Conservation (phyloP, 2,329 filamentous ascomycete genomes). For the Ustulina deusta region DNA sequence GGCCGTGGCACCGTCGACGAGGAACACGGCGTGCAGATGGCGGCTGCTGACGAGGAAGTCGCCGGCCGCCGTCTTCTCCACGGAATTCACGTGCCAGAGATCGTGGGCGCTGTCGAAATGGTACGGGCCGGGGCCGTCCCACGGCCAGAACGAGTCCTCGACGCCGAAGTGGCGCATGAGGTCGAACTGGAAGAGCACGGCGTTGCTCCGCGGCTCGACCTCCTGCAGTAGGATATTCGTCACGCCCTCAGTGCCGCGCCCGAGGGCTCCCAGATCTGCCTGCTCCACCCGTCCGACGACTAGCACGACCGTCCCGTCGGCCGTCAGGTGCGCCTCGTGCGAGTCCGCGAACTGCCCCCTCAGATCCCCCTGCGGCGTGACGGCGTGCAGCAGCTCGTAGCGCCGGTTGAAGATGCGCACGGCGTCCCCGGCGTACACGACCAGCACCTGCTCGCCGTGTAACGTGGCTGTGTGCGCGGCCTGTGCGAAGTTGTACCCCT, state of each 20-base stretch:
- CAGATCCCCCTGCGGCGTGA: conserved; percentile 33
- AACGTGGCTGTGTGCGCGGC: conserved; percentile 25
- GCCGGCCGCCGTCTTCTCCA: conserved; percentile 31
- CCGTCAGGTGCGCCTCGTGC: conserved; percentile 32
- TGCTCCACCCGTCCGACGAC: conserved; percentile 14
- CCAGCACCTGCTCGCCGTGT: conserved; percentile 28
- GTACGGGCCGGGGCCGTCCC: conserved; percentile 21
- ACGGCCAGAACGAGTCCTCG: conserved; percentile 33
- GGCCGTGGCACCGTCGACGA: conserved; percentile 22
- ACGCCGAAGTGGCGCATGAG: conserved; percentile 21
- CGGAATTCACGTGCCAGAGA: conserved; percentile 32
- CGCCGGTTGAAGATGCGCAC: conserved; percentile 34
- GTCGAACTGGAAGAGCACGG: conserved; percentile 32
- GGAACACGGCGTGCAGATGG: conserved; percentile 30
- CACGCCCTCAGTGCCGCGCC: conserved; percentile 10
- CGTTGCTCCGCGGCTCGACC: conserved; percentile 32
- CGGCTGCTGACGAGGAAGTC: conserved; percentile 33
- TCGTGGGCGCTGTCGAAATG: conserved; percentile 21
- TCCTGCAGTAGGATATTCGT: conserved; percentile 31
- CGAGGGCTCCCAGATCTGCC: conserved; percentile 22
- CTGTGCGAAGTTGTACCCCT: conserved; percentile 24
- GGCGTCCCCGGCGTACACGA: conserved; percentile 27
- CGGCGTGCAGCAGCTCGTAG: conserved; percentile 33
- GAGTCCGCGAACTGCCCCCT: conserved; percentile 7
- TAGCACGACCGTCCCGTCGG: conserved; percentile 28